phyloP scores from a whole-genome alignment of 306 rosid genomes.

The Glycine tomentella region DNA sequence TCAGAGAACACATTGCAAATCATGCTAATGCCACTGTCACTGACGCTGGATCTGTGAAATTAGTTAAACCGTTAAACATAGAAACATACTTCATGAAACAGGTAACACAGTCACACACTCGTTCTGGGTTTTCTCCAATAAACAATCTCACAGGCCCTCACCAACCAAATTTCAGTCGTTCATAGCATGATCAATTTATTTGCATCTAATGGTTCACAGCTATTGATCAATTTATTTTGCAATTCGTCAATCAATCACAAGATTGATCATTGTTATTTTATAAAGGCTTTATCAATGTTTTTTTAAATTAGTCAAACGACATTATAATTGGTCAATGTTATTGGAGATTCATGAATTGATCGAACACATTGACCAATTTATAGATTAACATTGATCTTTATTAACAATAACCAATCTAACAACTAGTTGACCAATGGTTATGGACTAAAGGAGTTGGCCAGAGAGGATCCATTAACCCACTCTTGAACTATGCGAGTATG shows the following conservation, averaged over 20 bases:
- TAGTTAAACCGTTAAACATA: conserved; percentile 27
- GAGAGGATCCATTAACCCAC: too few relatives aligned
- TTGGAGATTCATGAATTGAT: neutral
- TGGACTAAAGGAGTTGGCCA: too few relatives aligned
- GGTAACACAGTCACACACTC: neutral
- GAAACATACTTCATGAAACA: neutral
- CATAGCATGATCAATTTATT: neutral
- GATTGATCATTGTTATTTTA: neutral
- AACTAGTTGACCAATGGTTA: too few relatives aligned
- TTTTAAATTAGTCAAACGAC: neutral
- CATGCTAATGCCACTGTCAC: conserved; percentile 93
- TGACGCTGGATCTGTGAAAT: conserved; percentile 83
- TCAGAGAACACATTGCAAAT: conserved; percentile 91
- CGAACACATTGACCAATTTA: neutral
- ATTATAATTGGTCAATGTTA: neutral
- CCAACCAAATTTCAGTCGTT: neutral
- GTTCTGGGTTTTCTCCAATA: neutral
- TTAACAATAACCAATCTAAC: too few relatives aligned
- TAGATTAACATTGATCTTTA: too few relatives aligned
- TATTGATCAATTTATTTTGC: neutral
- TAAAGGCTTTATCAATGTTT: neutral
- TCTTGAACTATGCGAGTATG: too few relatives aligned
- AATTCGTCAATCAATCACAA: neutral
- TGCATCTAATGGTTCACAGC: neutral
- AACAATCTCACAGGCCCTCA: neutral